Conservation (phyloP, 345 rosid species). For the Moricandia moricandioides region DNA sequence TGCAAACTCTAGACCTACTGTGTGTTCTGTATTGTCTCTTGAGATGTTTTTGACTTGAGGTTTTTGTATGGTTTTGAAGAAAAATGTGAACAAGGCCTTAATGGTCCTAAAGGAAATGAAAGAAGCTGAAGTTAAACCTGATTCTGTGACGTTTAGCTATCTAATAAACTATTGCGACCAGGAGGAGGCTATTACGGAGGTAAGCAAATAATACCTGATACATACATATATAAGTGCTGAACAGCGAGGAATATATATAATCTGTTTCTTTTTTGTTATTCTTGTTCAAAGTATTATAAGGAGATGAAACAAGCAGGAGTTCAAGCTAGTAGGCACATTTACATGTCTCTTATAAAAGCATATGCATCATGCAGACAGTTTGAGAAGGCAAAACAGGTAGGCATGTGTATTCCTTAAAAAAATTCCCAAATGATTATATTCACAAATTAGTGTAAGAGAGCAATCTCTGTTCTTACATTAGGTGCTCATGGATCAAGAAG, state of each 20-base stretch:
- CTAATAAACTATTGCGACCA: constrained; percentile 52
- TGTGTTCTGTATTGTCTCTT: not conserved
- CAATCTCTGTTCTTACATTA: constrained; percentile 36
- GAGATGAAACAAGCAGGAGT: constrained; percentile 47
- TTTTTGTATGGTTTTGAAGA: constrained; percentile 47
- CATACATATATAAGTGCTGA: constrained; percentile 32
- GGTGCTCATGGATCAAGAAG: constrained; percentile 49
- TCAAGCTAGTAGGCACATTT: constrained; percentile 50
- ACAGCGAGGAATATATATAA: not conserved
- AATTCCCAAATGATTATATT: not conserved
- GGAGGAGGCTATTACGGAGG: constrained; percentile 68
- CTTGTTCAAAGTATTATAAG: constrained; percentile 50
- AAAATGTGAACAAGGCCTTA: constrained; percentile 50
- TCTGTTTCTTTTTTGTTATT: not conserved
- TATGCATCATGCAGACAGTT: constrained; percentile 63
- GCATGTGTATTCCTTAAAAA: not conserved
- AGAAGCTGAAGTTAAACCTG: constrained; percentile 60
- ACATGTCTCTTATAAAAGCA: constrained; percentile 69
- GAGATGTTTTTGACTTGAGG: not conserved
- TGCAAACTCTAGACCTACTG: not conserved
- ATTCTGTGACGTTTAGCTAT: constrained; percentile 62
- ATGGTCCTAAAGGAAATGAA: constrained; percentile 70
- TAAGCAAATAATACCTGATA: constrained; percentile 43
- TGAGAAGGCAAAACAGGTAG: constrained; percentile 88
- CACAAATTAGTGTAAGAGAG: constrained; percentile 4